Conservation (phyloP, 192 early-diverging fungal genomes). For the Phycomyces nitens region DNA sequence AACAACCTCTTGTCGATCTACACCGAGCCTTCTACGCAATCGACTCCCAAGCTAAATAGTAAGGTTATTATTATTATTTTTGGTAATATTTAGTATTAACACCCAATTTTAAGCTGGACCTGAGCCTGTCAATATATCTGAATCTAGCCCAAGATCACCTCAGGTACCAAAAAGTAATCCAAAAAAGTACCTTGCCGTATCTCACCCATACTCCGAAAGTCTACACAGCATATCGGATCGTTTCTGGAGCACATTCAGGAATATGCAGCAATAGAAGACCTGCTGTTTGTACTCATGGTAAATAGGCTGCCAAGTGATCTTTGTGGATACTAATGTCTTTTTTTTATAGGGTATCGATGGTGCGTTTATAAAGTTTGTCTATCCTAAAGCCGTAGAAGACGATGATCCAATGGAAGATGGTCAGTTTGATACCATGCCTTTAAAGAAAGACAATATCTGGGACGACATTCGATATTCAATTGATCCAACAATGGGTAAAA, state of each 20-base stretch:
- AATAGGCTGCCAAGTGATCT: not conserved
- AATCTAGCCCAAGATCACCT: too few species aligned
- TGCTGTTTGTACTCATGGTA: constrained; percentile 85
- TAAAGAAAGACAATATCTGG: constrained; percentile 19
- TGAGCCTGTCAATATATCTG: too few species aligned
- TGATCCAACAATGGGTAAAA: constrained; percentile 49
- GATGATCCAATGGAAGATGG: constrained; percentile 37
- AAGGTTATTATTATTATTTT: not conserved
- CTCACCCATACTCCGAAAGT: not conserved
- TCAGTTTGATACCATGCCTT: not conserved
- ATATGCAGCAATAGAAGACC: constrained; percentile 81
- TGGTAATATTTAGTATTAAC: not conserved
- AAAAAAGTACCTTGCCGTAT: too few species aligned
- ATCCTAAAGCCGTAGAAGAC: constrained; percentile 39
- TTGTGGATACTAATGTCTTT: not conserved
- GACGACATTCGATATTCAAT: constrained; percentile 32
- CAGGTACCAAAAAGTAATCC: too few species aligned
- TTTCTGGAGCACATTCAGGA: constrained; percentile 66
- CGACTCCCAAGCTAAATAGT: too few species aligned
- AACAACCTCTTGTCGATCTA: not conserved
- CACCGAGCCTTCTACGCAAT: not conserved
- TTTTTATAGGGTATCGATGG: constrained; percentile 72
- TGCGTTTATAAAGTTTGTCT: constrained; percentile 53
- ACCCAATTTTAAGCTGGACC: too few species aligned
- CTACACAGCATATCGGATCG: constrained; percentile 22